Evolutionary conservation across 192 early-diverging fungal genomes (phyloP).

Genomic region (Backusella australiensis): DNA sequence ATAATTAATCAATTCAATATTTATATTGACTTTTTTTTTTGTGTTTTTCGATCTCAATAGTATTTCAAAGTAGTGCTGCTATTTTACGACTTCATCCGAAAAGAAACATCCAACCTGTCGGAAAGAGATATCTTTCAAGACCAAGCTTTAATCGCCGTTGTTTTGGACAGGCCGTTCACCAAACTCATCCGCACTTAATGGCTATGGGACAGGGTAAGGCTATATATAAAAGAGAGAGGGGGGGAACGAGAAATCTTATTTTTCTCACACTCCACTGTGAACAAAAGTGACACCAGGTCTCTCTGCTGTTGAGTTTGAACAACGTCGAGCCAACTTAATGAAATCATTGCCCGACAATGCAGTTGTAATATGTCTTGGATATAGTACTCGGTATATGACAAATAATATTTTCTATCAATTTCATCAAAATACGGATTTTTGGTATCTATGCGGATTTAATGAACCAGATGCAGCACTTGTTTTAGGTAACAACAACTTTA

Average conservation of each 20-base stretch:
- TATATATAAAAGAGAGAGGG: neutral
- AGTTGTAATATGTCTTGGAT: constrained; percentile 69
- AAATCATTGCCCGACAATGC: constrained; percentile 62
- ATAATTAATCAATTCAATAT: neutral
- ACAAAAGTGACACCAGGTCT: constrained; percentile 79
- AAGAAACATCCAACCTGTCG: neutral
- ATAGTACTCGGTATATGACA: constrained; percentile 80
- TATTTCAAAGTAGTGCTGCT: neutral
- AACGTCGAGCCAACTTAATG: constrained; percentile 72
- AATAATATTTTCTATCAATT: constrained; percentile 94
- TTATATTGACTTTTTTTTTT: neutral
- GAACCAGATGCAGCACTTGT: constrained; percentile 83
- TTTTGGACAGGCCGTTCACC: constrained; percentile 77
- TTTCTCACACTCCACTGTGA: neutral
- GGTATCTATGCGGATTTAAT: constrained; percentile 85
- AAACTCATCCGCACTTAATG: constrained; percentile 84
- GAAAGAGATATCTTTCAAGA: constrained; percentile 3
- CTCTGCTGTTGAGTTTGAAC: constrained; percentile 69
- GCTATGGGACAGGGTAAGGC: constrained; percentile 60
- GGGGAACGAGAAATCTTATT: neutral
- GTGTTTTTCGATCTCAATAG: neutral
- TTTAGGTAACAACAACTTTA: constrained; percentile 48
- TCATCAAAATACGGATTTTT: constrained; percentile 90
- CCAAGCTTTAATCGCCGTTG: constrained; percentile 14
- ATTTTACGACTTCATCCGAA: constrained; percentile 2